phyloP scores from a whole-genome alignment of 2,329 filamentous ascomycete species.

The Ophiosphaerella herpotricha region DNA sequence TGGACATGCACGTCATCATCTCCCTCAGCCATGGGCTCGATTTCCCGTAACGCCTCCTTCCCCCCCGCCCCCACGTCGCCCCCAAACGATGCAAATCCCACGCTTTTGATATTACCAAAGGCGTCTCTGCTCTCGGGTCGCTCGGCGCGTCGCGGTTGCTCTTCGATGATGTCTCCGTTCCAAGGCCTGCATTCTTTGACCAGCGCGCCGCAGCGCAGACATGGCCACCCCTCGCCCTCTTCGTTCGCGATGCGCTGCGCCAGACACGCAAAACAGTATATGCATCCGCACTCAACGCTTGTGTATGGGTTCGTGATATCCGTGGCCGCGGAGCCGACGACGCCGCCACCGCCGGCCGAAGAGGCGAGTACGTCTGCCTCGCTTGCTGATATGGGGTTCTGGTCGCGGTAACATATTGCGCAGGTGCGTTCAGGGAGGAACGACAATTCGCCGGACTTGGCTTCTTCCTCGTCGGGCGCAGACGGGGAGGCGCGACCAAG shows the following conservation, averaged over 20 bases:
- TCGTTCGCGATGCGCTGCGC: slow-evolving; percentile 87
- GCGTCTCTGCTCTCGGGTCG: slow-evolving; percentile 3
- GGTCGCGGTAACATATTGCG: slow-evolving; percentile 94
- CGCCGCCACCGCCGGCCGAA: slow-evolving; percentile 68
- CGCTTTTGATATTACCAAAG: slow-evolving; percentile 16
- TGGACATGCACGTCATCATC: not conserved
- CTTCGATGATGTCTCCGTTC: slow-evolving; percentile 82
- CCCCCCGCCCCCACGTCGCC: slow-evolving; percentile 10
- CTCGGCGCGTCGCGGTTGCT: slow-evolving; percentile 17
- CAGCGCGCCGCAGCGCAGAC: slow-evolving; percentile 82
- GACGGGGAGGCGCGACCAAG: slow-evolving; percentile 51
- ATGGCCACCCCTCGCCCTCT: slow-evolving; percentile 92
- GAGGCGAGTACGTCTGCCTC: slow-evolving; percentile 69
- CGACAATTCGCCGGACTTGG: slow-evolving; percentile 69
- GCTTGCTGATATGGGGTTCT: slow-evolving; percentile 69
- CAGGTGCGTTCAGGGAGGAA: slow-evolving; percentile 94
- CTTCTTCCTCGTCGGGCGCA: slow-evolving; percentile 54
- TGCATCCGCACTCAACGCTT: slow-evolving; percentile 82
- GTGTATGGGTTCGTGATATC: slow-evolving; percentile 98
- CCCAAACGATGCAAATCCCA: slow-evolving; percentile 20
- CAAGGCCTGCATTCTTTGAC: slow-evolving; percentile 88
- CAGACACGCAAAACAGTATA: slow-evolving; percentile 97
- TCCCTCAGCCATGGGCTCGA: slow-evolving; percentile 39
- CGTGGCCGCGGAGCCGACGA: slow-evolving; percentile 85
- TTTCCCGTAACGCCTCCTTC: slow-evolving; percentile 22